Evolutionary conservation across 2,329 filamentous ascomycete genomes (phyloP), one percentile per base, ranked within the genome.

Genomic region (Penicillium decumbens): DNA sequence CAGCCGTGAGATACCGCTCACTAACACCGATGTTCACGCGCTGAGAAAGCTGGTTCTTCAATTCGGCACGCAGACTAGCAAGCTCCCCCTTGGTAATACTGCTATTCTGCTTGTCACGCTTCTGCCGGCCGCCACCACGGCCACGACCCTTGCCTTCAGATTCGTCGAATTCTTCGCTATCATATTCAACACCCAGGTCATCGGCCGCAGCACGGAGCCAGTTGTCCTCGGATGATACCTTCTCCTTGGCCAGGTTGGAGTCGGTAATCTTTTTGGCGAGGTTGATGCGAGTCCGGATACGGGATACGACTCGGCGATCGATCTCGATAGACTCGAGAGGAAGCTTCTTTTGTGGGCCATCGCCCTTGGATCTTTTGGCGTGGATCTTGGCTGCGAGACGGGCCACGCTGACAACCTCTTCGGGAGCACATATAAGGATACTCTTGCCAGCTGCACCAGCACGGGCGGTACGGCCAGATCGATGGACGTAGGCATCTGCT

Each of bases 401-500:
- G 6, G 89, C 81, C 3, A 92, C 92, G 0, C 89, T 88, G 2
- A 84, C 80, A 1, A 95, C 89, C 73, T 98, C 93, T 51, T 97
- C 92, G 0, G 93, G 92, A 0, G 86, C 84, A 65, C 93, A 97
- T 45, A 98, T 83, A 4, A 98, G 76, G 49, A 98, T 84, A 62
- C 89, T 95, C 30, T 88, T 81, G 32, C 93, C 93, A 0, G 80
- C 81, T 10, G 81, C 81, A 18, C 85, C 81, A 3, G 88, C 92
- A 64, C 93, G 88, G 1, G 93, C 93, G 1, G 93, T 97, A 57
- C 93, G 88, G 10, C 93, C 93, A 1, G 93, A 96, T 23, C 93
- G 85, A 67, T 98, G 93, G 12, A 98, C 91, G 65, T 98, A 98
- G 41, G 87, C 87, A 68, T 97, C 92, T 29, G 93, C 93, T 1